Evolutionary conservation across 805 yeast genomes (phyloP).

Genomic region (Saccharomycopsis fodiens): DNA sequence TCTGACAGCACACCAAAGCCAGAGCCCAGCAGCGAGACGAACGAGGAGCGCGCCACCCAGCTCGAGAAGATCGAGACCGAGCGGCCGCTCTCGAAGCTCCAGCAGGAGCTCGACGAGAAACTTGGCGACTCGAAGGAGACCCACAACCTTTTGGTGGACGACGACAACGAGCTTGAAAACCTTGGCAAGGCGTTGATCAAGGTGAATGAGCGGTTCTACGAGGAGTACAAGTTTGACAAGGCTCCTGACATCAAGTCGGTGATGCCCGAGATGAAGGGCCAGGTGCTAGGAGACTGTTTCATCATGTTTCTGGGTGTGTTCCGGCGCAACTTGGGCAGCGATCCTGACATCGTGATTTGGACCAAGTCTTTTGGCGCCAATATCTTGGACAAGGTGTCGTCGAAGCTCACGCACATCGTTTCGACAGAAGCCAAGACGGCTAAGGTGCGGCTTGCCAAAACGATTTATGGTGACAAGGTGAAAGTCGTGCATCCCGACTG

Average conservation of each 20-base stretch:
- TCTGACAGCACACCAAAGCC: constrained; percentile 1
- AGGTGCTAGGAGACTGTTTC: constrained; percentile 59
- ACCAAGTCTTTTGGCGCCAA: constrained; percentile 85
- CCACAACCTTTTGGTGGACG: constrained; percentile 55
- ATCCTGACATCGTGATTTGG: constrained; percentile 89
- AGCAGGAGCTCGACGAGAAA: constrained; percentile 54
- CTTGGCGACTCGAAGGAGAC: constrained; percentile 6
- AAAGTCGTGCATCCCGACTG: constrained; percentile 88
- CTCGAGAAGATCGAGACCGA: constrained; percentile 76
- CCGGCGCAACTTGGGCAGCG: constrained; percentile 65
- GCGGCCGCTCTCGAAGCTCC: constrained; percentile 78
- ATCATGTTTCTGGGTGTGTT: constrained; percentile 84
- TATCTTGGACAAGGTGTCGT: constrained; percentile 63
- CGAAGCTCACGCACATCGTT: constrained; percentile 80
- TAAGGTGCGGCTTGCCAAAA: constrained; percentile 75
- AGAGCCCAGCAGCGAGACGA: constrained; percentile 33
- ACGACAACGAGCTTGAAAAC: constrained; percentile 66
- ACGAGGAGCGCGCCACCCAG: constrained; percentile 59
- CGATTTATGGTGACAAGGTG: constrained; percentile 48
- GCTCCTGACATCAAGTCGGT: constrained; percentile 62
- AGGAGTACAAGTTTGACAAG: constrained; percentile 37
- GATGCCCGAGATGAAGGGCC: constrained; percentile 64
- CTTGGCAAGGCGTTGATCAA: constrained; percentile 53
- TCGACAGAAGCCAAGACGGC: constrained; percentile 75
- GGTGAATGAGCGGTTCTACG: constrained; percentile 65